Evolutionary conservation across 768 basidiomycete species (phyloP).

Genomic region (Lanmaoa pseudosensibilis): DNA sequence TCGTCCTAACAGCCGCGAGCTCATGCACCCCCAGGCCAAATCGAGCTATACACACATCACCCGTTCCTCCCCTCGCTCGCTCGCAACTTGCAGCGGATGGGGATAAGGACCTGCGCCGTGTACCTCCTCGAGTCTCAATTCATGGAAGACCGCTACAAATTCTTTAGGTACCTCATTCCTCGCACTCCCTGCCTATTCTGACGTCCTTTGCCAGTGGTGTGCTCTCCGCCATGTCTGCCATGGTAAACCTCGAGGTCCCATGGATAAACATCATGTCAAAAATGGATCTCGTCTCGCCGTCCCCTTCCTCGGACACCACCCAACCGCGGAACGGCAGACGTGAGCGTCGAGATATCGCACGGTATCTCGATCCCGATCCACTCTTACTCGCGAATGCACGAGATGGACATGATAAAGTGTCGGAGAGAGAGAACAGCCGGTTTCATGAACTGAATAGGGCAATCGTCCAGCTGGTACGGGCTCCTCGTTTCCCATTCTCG

Average conservation of each 20-base stretch:
- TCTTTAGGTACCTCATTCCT: constrained; percentile 69
- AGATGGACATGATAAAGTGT: constrained; percentile 44
- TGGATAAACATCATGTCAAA: constrained; percentile 99
- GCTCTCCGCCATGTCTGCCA: constrained; percentile 96
- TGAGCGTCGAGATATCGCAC: constrained; percentile 76
- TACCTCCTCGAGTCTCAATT: constrained; percentile 98
- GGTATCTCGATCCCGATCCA: constrained; percentile 97
- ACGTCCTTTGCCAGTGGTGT: constrained; percentile 64
- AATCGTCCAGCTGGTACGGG: constrained; percentile 85
- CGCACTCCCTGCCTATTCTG: background rate
- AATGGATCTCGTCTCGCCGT: constrained; percentile 87
- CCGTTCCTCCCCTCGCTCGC: constrained; percentile 92
- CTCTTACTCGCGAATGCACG: constrained; percentile 66
- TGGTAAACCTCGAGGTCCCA: constrained; percentile 96
- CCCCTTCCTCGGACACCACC: constrained; percentile 37
- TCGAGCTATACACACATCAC: constrained; percentile 98
- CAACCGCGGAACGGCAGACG: constrained; percentile 73
- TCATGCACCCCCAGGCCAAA: constrained; percentile 66
- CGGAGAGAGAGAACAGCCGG: constrained; percentile 64
- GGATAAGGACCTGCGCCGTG: constrained; percentile 82
- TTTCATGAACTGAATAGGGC: constrained; percentile 95
- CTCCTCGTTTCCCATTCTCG: background rate
- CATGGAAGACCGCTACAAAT: constrained; percentile 99
- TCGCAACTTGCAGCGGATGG: constrained; percentile 68
- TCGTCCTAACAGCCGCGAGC: background rate